Base-by-base conservation (phyloP, 164 flowering plant genomes). In the Buxus sempervirens region DNA sequence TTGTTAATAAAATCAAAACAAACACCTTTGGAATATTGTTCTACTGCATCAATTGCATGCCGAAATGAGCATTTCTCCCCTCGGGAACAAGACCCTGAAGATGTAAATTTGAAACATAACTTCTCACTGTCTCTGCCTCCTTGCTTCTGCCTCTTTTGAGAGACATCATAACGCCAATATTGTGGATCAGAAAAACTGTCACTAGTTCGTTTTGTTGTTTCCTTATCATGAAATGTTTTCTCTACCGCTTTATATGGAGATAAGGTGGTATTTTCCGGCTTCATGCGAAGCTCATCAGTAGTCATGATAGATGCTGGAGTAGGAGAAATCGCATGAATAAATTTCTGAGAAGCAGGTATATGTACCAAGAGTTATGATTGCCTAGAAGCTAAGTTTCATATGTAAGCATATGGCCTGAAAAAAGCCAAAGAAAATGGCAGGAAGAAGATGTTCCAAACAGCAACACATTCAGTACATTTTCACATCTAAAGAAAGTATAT, bases 291-390 rank as follows among this genome's bases (percentile, higher is more conserved):
- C 73, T 95, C 98, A 58, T 82, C 66, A 36, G 85, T 70, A 10
- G 96, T 75, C 99, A 95, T 90, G 19, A 73, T 75, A 76, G 91
- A 84, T 62, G 96, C 91, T 64, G 99, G 98, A 75, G 88, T 88
- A 55, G 98, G 99, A 80, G 99, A 90, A 80, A 92, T 78, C 64
- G 98, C 98, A 87, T 95, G 98, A 75, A 95, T 79, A 82, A 95
- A 95, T 85, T 95, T 95, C 99, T 95, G 91, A 63, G 71, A 76
- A 79, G 65, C 67, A 78, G 56, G 62, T 55, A 53, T 51, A 66
- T 67, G 21, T 55, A 60, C 66, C 54, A 66, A 54, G 64, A 60
- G 71, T 72, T 73, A 75, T 26, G 65, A 69, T 65, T 49, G 54
- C 28, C 61, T 59, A 49, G 8, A 58, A 63, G 60, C 54, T 49